Percentiles rank a stretch among this genome's conserved stretches.
phyloP scores from a whole-genome alignment of 768 basidiomycete genomes.

The Lactifluus piperatus region DNA sequence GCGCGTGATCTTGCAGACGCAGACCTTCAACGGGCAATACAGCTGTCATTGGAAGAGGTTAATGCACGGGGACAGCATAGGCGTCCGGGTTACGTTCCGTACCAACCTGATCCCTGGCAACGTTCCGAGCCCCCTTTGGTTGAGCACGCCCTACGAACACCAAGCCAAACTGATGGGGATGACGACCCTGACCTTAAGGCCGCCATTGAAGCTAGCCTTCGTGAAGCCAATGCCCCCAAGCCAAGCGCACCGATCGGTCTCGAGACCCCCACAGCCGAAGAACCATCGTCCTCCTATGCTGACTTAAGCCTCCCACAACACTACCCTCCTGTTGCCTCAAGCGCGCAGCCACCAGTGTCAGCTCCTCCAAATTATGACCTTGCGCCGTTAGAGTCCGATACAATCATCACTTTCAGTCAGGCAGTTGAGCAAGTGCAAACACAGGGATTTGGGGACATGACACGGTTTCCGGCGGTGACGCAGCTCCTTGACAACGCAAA shows the following conservation, averaged over 20 bases:
- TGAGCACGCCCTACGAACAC: conserved; percentile 27
- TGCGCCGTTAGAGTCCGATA: conserved; percentile 71
- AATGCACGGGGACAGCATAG: conserved; percentile 34
- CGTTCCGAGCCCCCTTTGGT: conserved; percentile 61
- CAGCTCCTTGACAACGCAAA: conserved; percentile 81
- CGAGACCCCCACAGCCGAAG: conserved; percentile 43
- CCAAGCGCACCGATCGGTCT: conserved; percentile 68
- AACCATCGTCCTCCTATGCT: conserved; percentile 28
- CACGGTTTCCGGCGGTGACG: conserved; percentile 74
- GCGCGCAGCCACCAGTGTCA: conserved; percentile 36
- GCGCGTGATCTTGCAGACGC: conserved; percentile 66
- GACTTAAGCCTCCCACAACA: conserved; percentile 37
- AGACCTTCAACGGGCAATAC: conserved; percentile 89
- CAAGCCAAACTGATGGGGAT: conserved; percentile 48
- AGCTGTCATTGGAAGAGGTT: conserved; percentile 79
- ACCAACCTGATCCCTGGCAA: conserved; percentile 51
- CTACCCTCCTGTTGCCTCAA: conserved; percentile 34
- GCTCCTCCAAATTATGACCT: conserved; percentile 74
- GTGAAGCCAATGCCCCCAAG: conserved; percentile 71
- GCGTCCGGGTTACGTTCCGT: conserved; percentile 61
- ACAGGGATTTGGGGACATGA: conserved; percentile 68
- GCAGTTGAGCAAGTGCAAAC: conserved; percentile 78
- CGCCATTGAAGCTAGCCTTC: conserved; percentile 90
- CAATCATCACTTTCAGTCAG: conserved; percentile 85
- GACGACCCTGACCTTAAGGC: conserved; percentile 88